A percentile compares a stretch with the other conserved stretches of the same genome.
These are phyloP conservation scores for Cucumis cinereus DNA, from an alignment of 306 rosid species.

Conservation along the genomic window DNA sequence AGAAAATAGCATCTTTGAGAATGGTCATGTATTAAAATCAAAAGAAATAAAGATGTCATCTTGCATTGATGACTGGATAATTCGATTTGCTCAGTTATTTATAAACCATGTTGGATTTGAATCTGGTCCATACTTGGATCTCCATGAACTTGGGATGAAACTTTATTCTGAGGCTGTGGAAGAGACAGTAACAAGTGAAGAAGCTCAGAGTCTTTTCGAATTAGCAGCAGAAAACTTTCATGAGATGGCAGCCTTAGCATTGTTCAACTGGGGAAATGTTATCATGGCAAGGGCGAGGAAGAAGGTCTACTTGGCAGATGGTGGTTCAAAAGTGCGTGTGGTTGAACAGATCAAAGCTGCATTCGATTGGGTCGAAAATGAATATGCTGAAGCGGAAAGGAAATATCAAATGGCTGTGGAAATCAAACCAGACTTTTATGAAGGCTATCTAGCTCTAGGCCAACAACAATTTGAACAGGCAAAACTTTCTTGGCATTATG, in stretches of 20 bases:
- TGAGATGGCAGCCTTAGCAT: constrained; percentile 86
- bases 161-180: constrained; percentile 93
- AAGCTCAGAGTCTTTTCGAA: constrained; percentile 71
- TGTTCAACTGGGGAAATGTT: constrained; percentile 96
- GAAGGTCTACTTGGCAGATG: constrained; percentile 44
- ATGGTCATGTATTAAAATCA: constrained; percentile 23
- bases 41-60: constrained; percentile 36
- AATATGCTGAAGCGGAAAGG: constrained; percentile 54
- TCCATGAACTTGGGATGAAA: constrained; percentile 77
- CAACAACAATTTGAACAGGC: constrained; percentile 74
- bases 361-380: constrained; percentile 59
- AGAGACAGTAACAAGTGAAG: constrained; percentile 73
- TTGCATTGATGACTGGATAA: constrained; percentile 85
- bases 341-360: constrained; percentile 34
- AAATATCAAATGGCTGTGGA: constrained; percentile 62
- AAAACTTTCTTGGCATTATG: constrained; percentile 72
- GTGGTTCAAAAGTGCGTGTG: constrained; percentile 36
- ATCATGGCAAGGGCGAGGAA: constrained; percentile 75
- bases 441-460: constrained; percentile 73
- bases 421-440: constrained; percentile 66
- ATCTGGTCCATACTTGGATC: constrained; percentile 62
- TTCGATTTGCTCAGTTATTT: constrained; percentile 67
- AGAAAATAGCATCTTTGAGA: constrained; percentile 19
- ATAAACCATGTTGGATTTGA: constrained; percentile 70
- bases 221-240: constrained; percentile 70